Base-by-base conservation (phyloP, 1,139 yeast species). In the Magnusiomyces magnusii region DNA sequence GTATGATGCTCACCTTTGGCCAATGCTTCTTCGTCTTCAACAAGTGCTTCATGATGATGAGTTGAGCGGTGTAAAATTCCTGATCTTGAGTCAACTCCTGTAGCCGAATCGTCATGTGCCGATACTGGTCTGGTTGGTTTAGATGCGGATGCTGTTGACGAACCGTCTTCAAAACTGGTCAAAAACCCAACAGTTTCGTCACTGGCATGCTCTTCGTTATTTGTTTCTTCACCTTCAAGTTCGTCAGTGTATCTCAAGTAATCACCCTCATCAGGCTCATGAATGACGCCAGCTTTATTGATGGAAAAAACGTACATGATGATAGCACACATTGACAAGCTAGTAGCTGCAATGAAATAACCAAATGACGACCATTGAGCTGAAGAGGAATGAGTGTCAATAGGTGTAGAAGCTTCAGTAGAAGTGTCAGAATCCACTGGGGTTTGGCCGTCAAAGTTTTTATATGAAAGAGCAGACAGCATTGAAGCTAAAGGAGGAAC, bases 401-500 rank as follows among this genome's bases (percentile, higher is more conserved):
- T 2, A n/a, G 51, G 15, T 2, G 47, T 25, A 10, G 56, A 31
- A 15, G 34, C 51, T 2, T 5, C 24, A 23, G 36, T 21, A 9
- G 9, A 7, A n/a, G 13, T 27, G 42, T 34, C 41, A 19, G 39
- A 15, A 15, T 42, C 42, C 34, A 17, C 15, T 25, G 50, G n/a
- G 24, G 41, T 19, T 17, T 36, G 34, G n/a, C 19, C 52, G 5
- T 39, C 76, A 63, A 81, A 74, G 62, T 75, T 76, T 23, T 76
- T 76, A 24, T 67, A 71, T 1, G 69, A 57, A 9, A 63, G 55
- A 23, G 71, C 79, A 1, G 92, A 82, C 1, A 82, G 57, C 55
- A 92, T 84, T 57, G 91, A 76, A 0, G 95, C 86, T 19, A 86
- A 72, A 0, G 97, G 84, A 0, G 98, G 98, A 56, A 92, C 75